Base-by-base conservation (phyloP, 495 filamentous ascomycete genomes). In the Penicillium ochrochloron region DNA sequence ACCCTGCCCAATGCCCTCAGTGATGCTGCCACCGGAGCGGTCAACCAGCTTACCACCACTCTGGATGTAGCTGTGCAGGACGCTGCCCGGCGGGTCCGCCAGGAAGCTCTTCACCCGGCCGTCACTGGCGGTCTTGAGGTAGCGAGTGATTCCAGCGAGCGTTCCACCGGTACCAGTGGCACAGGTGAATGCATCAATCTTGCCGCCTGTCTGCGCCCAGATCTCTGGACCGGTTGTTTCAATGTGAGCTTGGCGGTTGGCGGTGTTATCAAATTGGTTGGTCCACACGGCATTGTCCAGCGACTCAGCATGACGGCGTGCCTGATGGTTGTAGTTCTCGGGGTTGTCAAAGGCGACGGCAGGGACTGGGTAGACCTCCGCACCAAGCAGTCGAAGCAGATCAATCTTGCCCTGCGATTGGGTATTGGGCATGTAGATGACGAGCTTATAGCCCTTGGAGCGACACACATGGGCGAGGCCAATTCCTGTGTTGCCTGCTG, bases 381-480 rank as follows among this genome's bases (percentile, higher is more conserved):
- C 95, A 61, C 95, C 95, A 19, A 99, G 85, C 60, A 99, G 76
- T 9, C 95, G 85, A 46, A 99, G 81, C 62, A 99, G 83, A 76
- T 99, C 96, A 73, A 99, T 90, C 82, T 99, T 99, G 69, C 94
- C 95, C 76, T 96, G 95, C 46, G 93, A 96, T 78, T 99, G 95
- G 44, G 95, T 98, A 82, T 99, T 89, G 69, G 95, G 95, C 95
- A 99, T 99, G 85, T 98, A 99, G 72, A 99, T 99, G 59, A 97
- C 93, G 23, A 96, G 86, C 72, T 90, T 87, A 84, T 99, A 98
- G 29, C 95, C 96, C 72, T 91, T 92, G 29, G 90, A 91, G 48
- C 95, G 88, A 76, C 95, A 99, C 27, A 99, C 95, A 77, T 99
- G 95, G 48, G 95, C 95, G 17, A 99, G 88, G 7, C 95, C 95